These are phyloP conservation scores for Phytophthora brassicae DNA, from an alignment of 352 stramenopile genomes.

Conservation along the genomic window DNA sequence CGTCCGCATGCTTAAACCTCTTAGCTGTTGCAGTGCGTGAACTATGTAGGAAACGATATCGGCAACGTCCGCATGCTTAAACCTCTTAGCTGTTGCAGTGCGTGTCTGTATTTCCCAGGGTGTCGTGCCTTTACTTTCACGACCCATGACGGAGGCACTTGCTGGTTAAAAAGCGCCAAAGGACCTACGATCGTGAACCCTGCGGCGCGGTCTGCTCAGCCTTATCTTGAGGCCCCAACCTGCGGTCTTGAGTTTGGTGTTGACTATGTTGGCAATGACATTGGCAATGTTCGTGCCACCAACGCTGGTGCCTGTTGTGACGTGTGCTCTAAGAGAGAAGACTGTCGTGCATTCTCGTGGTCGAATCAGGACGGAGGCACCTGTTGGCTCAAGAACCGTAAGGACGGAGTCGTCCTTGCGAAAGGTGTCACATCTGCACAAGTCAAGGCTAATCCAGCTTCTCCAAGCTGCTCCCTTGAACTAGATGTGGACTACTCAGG, in stretches of 20 bases:
- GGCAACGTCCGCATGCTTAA: conserved; percentile 24
- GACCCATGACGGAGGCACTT: conserved; percentile 20
- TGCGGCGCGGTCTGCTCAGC: conserved; percentile 8
- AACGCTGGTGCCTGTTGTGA: too few relatives aligned
- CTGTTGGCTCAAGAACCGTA: conserved; percentile 49
- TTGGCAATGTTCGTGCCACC: conserved; percentile 17
- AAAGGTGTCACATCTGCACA: conserved; percentile 24
- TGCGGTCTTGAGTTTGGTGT: conserved; percentile 33
- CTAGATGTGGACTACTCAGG: conserved; percentile 30
- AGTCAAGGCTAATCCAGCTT: conserved; percentile 17
- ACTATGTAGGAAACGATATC: conserved; percentile 31
- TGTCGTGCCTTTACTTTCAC: conserved; percentile 48
- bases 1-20: conserved; percentile 19
- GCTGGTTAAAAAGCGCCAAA: conserved; percentile 39
- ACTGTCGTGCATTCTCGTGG: conserved; percentile 53
- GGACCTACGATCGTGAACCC: conserved; percentile 23
- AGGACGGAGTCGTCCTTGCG: conserved; percentile 17
- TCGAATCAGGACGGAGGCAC: too few relatives aligned
- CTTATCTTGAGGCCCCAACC: conserved; percentile 18
- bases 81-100: conserved; percentile 17
- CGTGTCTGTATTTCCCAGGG: conserved; percentile 21
- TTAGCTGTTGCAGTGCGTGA: conserved; percentile 27
- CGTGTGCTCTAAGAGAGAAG: too few relatives aligned
- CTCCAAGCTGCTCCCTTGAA: conserved; percentile 33
- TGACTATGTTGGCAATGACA: conserved; percentile 29